Evolutionary conservation across 495 filamentous ascomycete species (phyloP).

Genomic region (Penicillium argentinense): DNA sequence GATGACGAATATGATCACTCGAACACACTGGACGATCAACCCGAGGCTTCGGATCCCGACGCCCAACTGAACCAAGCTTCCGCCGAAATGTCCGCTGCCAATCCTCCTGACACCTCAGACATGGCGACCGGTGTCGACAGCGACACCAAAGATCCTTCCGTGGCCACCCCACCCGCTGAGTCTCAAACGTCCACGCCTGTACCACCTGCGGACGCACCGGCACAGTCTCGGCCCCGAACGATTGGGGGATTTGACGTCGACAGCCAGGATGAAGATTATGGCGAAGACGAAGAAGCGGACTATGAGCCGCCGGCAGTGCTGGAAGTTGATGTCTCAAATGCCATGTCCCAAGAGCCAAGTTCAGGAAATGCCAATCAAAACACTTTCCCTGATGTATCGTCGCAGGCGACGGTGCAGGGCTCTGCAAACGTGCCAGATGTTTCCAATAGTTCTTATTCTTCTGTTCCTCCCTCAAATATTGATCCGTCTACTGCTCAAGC

Average conservation of each 20-base stretch:
- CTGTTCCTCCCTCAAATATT: slow-evolving; percentile 50
- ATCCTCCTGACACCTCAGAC: slow-evolving; percentile 27
- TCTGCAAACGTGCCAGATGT: slow-evolving; percentile 53
- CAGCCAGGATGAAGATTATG: slow-evolving; percentile 59
- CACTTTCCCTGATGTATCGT: slow-evolving; percentile 59
- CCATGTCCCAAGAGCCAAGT: slow-evolving; percentile 51
- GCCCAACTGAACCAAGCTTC: slow-evolving; percentile 18
- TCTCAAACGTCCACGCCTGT: slow-evolving; percentile 41
- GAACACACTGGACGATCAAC: slow-evolving; percentile 45
- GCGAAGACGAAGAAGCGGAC: slow-evolving; percentile 53
- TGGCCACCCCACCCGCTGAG: slow-evolving; percentile 36
- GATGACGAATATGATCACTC: slow-evolving; percentile 59
- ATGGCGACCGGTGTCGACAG: slow-evolving; percentile 27
- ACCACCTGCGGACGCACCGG: slow-evolving; percentile 33
- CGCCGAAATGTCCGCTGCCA: slow-evolving; percentile 2
- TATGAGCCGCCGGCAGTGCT: slow-evolving; percentile 56
- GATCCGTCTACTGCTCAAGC: slow-evolving; percentile 45
- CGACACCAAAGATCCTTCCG: slow-evolving; percentile 30
- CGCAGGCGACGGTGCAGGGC: slow-evolving; percentile 53
- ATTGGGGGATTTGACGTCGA: slow-evolving; percentile 80
- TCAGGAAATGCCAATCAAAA: slow-evolving; percentile 59
- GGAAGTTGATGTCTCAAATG: slow-evolving; percentile 47
- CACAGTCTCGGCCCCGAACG: slow-evolving; percentile 61
- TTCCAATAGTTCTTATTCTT: slow-evolving; percentile 53
- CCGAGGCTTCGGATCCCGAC: slow-evolving; percentile 31